phyloP scores from a whole-genome alignment of 345 rosid species.

The Hypericum perforatum region DNA sequence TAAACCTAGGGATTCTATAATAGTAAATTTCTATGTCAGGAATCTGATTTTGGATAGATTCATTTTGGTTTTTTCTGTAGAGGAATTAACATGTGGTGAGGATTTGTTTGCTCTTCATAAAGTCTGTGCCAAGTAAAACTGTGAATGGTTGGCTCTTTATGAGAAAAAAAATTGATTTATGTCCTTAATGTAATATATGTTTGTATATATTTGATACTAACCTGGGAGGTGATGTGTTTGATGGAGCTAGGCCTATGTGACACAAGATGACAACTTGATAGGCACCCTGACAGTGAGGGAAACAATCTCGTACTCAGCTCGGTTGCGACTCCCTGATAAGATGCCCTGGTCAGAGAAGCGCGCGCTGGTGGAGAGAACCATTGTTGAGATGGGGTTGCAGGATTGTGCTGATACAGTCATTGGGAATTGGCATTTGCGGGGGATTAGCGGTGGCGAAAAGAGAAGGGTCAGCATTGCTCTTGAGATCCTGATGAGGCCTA shows the following conservation, averaged over 20 bases:
- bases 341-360: constrained; percentile 77
- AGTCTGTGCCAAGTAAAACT: no score
- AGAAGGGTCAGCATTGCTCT: constrained; percentile 90
- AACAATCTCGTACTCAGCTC: constrained; percentile 77
- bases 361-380: constrained; percentile 70
- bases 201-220: neutral
- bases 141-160: no score
- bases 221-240: neutral
- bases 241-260: constrained; percentile 65
- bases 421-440: constrained; percentile 94
- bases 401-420: constrained; percentile 93
- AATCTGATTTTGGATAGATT: no score
- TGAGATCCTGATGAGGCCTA: constrained; percentile 88
- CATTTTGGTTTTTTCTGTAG: no score
- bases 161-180: neutral
- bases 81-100: no score
- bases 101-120: no score
- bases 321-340: constrained; percentile 81
- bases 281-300: constrained; percentile 92
- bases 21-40: neutral
- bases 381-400: constrained; percentile 88
- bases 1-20: neutral
- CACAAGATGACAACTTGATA: constrained; percentile 93
- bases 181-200: neutral
- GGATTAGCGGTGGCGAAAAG: constrained; percentile 91